A percentile compares a stretch with the other conserved stretches of the same genome.
phyloP scores from a whole-genome alignment of 2,329 filamentous ascomycete genomes.

The Fusarium pilosicola region DNA sequence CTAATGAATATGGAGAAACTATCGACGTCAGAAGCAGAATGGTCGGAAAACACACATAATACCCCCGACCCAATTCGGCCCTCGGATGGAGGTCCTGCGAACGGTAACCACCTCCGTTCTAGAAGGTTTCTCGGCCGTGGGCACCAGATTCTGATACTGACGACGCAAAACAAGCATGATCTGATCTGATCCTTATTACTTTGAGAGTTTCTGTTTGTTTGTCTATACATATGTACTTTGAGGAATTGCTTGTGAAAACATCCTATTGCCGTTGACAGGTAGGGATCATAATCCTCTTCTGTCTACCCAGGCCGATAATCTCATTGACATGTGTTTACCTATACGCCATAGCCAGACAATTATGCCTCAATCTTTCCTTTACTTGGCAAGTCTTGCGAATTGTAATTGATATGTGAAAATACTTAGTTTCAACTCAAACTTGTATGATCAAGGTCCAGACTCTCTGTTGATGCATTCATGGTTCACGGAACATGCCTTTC shows the following conservation, averaged over 20 bases:
- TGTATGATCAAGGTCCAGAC: slow-evolving; percentile 26
- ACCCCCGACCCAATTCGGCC: slow-evolving; percentile 15
- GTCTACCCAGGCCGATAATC: background rate
- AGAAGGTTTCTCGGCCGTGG: slow-evolving; percentile 24
- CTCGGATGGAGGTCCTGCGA: slow-evolving; percentile 12
- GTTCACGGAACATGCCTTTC: slow-evolving; percentile 30
- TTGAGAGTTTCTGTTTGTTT: background rate
- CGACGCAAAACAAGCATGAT: slow-evolving; percentile 2
- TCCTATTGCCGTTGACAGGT: slow-evolving; percentile 4
- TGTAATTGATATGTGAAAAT: background rate
- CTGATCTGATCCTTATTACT: background rate
- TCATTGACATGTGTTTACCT: background rate
- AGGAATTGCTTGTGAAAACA: slow-evolving; percentile 14
- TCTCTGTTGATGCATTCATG: slow-evolving; percentile 1
- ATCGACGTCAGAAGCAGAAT: slow-evolving; percentile 14
- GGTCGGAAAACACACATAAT: slow-evolving; percentile 28
- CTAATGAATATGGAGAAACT: background rate
- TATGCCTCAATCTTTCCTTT: background rate
- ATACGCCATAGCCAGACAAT: background rate
- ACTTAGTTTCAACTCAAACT: slow-evolving; percentile 25
- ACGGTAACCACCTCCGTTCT: slow-evolving; percentile 34
- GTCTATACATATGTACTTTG: no score
- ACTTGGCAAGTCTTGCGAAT: background rate
- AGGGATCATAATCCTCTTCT: slow-evolving; percentile 5
- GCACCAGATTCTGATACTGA: background rate